Base-by-base conservation (phyloP, 495 filamentous ascomycete species). In the Aspergillus sclerotioniger region DNA sequence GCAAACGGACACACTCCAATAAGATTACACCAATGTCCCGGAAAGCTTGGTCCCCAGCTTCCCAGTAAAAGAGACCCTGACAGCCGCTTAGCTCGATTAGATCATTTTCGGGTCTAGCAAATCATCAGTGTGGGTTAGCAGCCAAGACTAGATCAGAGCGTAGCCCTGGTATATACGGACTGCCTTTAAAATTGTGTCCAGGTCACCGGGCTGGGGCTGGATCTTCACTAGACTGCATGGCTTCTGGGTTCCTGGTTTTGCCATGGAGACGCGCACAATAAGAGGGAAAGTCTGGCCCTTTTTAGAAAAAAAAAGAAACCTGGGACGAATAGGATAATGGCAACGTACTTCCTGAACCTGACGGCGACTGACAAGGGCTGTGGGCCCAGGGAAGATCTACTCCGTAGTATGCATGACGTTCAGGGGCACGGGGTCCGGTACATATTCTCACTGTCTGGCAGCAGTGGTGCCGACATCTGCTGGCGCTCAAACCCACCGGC, bases 11-110 rank as follows among this genome's bases (percentile, higher is more conserved):
- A n/a, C 19, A 28, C 41, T 25, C 35, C 39, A 48, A 46, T 19
- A 16, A 43, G 37, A 61, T 61, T 58, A 51, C 58, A 44, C 58
- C 50, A 51, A 53, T 63, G 64, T 61, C 53, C 63, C 64, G 46
- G 61, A 39, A 57, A 56, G 53, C 47, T 41, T 57, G 51, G 47
- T 39, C 41, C 37, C 45, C 33, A 57, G 37, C 4, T 28, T 31
- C 54, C 44, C 25, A 56, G 54, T 17, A 49, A 8, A 35, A 59
- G 33, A 15, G 19, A 32, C 53, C 33, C 54, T 17, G 45, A 31
- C 25, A 21, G 32, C 48, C 21, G 33, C 44, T 57, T 32, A 46
- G 57, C 10, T 33, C 49, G 19, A 53, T 51, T 56, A 52, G 51
- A 60, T 53, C 32, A 56, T 43, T 35, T 35, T 20, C 41, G 29